Conservation (phyloP, 129 eudicot genomes). For the Tagetes erecta region DNA sequence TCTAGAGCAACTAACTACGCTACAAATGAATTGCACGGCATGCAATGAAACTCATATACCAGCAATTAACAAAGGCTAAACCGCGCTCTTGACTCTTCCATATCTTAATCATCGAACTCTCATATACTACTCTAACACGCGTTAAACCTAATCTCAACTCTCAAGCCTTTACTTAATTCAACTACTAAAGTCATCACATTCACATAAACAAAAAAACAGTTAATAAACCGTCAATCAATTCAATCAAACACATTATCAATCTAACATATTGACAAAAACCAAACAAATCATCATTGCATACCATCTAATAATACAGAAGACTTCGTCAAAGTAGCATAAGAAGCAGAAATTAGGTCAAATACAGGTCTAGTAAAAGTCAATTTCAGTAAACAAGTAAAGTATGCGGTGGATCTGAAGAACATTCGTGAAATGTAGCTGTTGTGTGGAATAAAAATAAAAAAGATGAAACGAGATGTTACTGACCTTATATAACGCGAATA, state of each 20-base stretch:
- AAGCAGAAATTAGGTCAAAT: conserved; percentile 24
- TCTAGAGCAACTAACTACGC: conserved; percentile 11
- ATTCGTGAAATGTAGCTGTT: conserved; percentile 24
- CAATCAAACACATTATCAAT: conserved; percentile 1
- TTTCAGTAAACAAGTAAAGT: too few species aligned
- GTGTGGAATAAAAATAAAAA: background rate
- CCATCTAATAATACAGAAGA: background rate
- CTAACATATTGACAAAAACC: conserved; percentile 11
- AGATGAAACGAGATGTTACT: background rate
- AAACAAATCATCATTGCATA: background rate
- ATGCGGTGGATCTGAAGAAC: conserved; percentile 21
- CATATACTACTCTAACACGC: conserved; percentile 21
- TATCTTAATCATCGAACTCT: conserved; percentile 6
- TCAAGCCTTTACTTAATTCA: conserved; percentile 20
- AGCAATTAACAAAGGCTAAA: background rate
- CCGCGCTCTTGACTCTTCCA: background rate
- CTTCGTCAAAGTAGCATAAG: conserved; percentile 13
- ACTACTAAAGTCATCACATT: conserved; percentile 17
- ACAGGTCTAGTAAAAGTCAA: conserved; percentile 16
- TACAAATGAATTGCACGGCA: conserved; percentile 2
- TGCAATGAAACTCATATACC: conserved; percentile 12
- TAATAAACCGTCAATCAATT: background rate
- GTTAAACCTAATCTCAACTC: conserved; percentile 1
- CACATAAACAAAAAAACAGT: background rate
- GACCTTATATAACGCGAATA: conserved; percentile 14